These are phyloP conservation scores for Aspergillus olivimuriae DNA, from an alignment of 495 filamentous ascomycete genomes.

Conservation along the genomic window DNA sequence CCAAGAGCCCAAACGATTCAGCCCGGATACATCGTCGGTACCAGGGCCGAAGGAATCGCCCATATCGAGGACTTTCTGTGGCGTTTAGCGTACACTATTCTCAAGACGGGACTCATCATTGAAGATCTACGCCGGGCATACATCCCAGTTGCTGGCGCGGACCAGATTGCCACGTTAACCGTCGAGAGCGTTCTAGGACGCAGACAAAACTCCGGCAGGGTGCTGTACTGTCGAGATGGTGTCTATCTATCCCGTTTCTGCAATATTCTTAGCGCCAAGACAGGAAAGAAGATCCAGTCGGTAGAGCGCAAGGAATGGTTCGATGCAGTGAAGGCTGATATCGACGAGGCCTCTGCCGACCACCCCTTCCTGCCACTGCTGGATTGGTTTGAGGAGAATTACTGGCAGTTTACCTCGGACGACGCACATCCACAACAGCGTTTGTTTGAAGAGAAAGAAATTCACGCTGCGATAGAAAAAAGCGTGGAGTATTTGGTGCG, in stretches of 20 bases:
- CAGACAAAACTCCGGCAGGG: not conserved
- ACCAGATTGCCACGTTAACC: conserved; percentile 3
- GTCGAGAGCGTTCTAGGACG: not conserved
- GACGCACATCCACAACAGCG: not conserved
- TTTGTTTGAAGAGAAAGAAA: not conserved
- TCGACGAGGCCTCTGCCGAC: conserved; percentile 1
- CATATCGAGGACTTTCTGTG: conserved; percentile 20
- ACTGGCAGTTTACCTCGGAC: conserved; percentile 3
- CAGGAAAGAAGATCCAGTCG: not conserved
- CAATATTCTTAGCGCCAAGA: not conserved
- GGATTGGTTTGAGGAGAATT: conserved; percentile 11
- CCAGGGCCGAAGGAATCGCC: conserved; percentile 12
- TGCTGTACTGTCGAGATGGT: not conserved
- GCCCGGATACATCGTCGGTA: conserved; percentile 24
- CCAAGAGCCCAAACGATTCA: conserved; percentile 14
- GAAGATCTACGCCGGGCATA: not conserved
- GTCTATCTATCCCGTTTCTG: not conserved
- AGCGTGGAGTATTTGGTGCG: not conserved
- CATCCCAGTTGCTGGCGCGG: conserved; percentile 8
- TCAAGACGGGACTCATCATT: conserved; percentile 2
- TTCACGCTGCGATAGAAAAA: not conserved
- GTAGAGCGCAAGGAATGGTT: conserved; percentile 6
- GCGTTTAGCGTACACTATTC: conserved; percentile 14
- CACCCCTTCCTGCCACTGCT: conserved; percentile 9
- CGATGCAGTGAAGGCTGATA: not conserved